These are phyloP conservation scores for Mallotus japonicus DNA, from an alignment of 441 rosid genomes.

Conservation along the genomic window DNA sequence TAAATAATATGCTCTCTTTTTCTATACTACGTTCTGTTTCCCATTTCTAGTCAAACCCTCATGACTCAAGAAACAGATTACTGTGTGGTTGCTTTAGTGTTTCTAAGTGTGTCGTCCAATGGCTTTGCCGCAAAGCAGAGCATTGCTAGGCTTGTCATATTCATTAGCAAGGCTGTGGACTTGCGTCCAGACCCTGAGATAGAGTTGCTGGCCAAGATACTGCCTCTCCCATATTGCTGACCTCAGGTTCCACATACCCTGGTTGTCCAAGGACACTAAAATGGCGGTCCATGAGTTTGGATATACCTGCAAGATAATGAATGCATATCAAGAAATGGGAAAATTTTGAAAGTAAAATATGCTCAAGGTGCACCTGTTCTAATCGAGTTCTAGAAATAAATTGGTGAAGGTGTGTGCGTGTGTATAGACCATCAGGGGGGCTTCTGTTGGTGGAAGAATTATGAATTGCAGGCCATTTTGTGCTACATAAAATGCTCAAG, in stretches of 20 bases:
- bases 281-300: slow-evolving; percentile 82
- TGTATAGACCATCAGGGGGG: too few species aligned
- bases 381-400: too few species aligned
- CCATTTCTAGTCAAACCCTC: slow-evolving; percentile 36
- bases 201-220: slow-evolving; percentile 80
- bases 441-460: too few species aligned
- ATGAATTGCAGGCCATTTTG: too few species aligned
- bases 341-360: too few species aligned
- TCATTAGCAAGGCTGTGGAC: slow-evolving; percentile 65
- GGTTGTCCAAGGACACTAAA: slow-evolving; percentile 78
- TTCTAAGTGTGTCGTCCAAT: slow-evolving; percentile 44
- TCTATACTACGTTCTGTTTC: slow-evolving; percentile 8
- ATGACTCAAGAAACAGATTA: slow-evolving; percentile 31
- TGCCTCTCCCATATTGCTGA: slow-evolving; percentile 85
- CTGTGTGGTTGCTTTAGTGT: neutral
- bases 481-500: too few species aligned
- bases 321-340: neutral
- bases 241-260: slow-evolving; percentile 94
- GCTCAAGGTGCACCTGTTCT: too few species aligned
- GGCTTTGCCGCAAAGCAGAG: slow-evolving; percentile 81
- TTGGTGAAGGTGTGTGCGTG: too few species aligned
- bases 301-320: slow-evolving; percentile 55
- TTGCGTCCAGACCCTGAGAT: slow-evolving; percentile 67
- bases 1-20: slow-evolving; percentile 2
- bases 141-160: slow-evolving; percentile 69